These are phyloP conservation scores for Tricholoma flavovirens DNA, from an alignment of 768 basidiomycete genomes.

Conservation along the genomic window DNA sequence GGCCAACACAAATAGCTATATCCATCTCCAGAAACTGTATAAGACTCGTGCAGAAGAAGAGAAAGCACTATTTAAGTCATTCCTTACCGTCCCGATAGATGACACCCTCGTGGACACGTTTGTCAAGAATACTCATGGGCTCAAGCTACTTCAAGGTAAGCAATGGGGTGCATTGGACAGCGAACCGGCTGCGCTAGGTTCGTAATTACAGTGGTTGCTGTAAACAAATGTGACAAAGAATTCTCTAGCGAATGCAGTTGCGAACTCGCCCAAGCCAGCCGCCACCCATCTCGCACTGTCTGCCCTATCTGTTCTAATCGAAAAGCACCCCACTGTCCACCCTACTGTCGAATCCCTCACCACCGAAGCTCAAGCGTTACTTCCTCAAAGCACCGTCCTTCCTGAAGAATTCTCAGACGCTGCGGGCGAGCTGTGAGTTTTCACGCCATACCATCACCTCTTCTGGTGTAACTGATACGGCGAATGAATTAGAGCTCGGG, in stretches of 20 bases:
- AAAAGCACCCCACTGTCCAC: constrained; percentile 23
- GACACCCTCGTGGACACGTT: constrained; percentile 61
- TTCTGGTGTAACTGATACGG: constrained; percentile 9
- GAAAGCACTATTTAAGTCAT: constrained; percentile 48
- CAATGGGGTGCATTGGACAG: constrained; percentile 53
- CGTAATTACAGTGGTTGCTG: constrained; percentile 7
- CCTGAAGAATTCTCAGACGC: constrained; percentile 54
- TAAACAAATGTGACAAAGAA: constrained; percentile 1
- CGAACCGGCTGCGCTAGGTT: constrained; percentile 47
- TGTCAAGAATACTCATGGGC: constrained; percentile 73
- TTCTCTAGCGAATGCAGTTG: constrained; percentile 35
- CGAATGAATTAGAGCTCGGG: constrained; percentile 49
- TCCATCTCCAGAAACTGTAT: constrained; percentile 82
- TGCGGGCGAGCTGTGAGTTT: constrained; percentile 74
- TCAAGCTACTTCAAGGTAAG: constrained; percentile 60
- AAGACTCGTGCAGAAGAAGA: constrained; percentile 71
- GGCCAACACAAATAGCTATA: constrained; percentile 77
- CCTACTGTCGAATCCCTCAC: constrained; percentile 50
- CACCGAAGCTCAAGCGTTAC: constrained; percentile 41
- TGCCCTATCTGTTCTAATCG: constrained; percentile 39
- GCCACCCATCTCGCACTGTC: constrained; percentile 72
- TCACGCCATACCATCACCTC: not conserved
- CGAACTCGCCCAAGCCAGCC: constrained; percentile 45
- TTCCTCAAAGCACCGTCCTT: constrained; percentile 45
- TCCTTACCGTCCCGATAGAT: constrained; percentile 40